Base-by-base conservation (phyloP, 129 eudicot genomes). In the Scalesia atractyloides region DNA sequence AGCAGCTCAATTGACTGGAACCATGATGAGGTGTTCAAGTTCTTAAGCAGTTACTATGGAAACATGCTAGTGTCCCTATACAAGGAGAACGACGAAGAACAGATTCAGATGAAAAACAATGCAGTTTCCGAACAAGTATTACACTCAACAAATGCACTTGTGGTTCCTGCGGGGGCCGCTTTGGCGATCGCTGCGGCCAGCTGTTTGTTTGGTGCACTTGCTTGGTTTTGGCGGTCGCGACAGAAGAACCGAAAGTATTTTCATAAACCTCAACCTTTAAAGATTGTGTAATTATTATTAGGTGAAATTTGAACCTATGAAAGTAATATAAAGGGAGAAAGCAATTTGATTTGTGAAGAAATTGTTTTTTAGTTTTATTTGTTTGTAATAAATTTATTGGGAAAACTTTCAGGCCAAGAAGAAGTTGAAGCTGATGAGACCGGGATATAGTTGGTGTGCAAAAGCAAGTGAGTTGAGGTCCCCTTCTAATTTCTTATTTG, bases 121-220 rank as follows among this genome's bases (percentile, higher is more conserved):
- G 56, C 71, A 11, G 71, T 72, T 30, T 68, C 75, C 26, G 96
- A 86, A 63, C 91, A 86, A 22, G 12, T 76, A 62, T 66, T 49
- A 20, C 82, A 76, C 26, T 74, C 96, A 22, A 62, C 91, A 82
- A 86, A 85, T 52, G 85, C 97, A 7, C 39, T 88, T 51, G 94
- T 78, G 34, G 97, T 90, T 15, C 98, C 98, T 1, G 53, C 79
- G 17, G 94, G 99, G 19, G 97, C 97, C 9, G 99, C 97, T 16
- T 41, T 90, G 56, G 97, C 87, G 7, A 90, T 95, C 46, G 94
- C 90, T 49, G 81, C 86, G 26, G 97, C 96, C 0, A 83, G 97
- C 97, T 95, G 99, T 82, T 85, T 86, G 64, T 95, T 90, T 59
- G 99, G 94, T 26, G 99, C 91, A 9, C 94, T 95, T 22, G 95